Conservation (phyloP, 1,284 basidiomycete genomes). For the Trichosporon faecale region DNA sequence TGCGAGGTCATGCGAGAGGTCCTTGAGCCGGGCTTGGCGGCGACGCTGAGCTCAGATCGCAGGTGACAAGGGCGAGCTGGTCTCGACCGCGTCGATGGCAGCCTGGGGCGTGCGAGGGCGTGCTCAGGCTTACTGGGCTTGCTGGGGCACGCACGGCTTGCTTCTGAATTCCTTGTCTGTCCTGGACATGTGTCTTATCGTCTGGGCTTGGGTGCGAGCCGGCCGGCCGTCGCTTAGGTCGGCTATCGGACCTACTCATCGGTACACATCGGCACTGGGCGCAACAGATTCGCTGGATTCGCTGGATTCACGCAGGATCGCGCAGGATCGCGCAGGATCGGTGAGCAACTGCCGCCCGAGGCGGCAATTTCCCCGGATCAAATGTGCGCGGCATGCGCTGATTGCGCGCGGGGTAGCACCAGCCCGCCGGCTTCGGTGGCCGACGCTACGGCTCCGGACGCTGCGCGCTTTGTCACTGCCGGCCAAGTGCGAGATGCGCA, state of each 20-base stretch:
- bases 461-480: background rate
- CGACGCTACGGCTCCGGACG: background rate
- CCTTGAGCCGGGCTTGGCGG: background rate
- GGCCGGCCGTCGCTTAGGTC: background rate
- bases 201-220: background rate
- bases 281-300: background rate
- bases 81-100: background rate
- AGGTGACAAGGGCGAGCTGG: background rate
- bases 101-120: background rate
- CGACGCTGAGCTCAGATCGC: background rate
- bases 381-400: background rate
- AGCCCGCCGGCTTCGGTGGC: background rate
- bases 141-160: background rate
- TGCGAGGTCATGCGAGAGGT: background rate
- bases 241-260: background rate
- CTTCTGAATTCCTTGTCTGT: background rate
- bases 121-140: background rate
- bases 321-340: no score
- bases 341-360: background rate
- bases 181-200: slow-evolving; percentile 5
- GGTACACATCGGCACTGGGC: background rate
- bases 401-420: background rate
- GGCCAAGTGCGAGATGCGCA: background rate
- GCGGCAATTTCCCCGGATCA: background rate
- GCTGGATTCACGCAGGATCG: no score